Conservation (phyloP, 179 eudicot species). For the Beta corolliflora region DNA sequence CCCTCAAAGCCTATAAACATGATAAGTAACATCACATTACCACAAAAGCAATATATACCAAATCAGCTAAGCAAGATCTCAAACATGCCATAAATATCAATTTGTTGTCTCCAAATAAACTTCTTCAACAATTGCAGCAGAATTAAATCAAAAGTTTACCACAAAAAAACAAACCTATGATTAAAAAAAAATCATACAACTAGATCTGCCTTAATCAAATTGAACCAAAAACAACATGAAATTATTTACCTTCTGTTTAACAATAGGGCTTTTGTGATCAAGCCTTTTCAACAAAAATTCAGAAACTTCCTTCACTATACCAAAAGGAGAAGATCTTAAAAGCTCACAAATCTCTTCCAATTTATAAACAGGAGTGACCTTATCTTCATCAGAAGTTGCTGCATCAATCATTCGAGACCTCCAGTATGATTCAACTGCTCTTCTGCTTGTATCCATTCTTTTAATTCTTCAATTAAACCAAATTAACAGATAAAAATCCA, state of each 20-base stretch:
- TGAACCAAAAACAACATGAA: neutral
- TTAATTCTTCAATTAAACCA: conserved; percentile 5
- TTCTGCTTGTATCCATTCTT: conserved; percentile 89
- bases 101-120: neutral
- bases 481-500: neutral
- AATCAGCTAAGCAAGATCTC: neutral
- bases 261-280: conserved; percentile 83
- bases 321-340: conserved; percentile 62
- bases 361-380: conserved; percentile 92
- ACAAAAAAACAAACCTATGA: neutral
- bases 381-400: conserved; percentile 92
- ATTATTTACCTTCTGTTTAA: conserved; percentile 69
- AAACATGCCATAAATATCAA: neutral
- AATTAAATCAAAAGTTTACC: neutral
- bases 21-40: neutral
- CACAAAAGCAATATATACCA: conserved; percentile 1
- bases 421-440: conserved; percentile 98
- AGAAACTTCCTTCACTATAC: conserved; percentile 78
- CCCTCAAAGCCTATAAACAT: conserved; percentile 66
- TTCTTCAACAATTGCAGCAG: neutral
- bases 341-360: conserved; percentile 90
- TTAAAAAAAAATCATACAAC: neutral
- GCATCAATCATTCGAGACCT: conserved; percentile 85
- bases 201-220: conserved; percentile 15
- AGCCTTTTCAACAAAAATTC: conserved; percentile 81